A percentile compares a stretch with the other conserved stretches of the same genome.
These are phyloP conservation scores for Melastoma malabathricum DNA, from an alignment of 345 rosid species.

Conservation along the genomic window DNA sequence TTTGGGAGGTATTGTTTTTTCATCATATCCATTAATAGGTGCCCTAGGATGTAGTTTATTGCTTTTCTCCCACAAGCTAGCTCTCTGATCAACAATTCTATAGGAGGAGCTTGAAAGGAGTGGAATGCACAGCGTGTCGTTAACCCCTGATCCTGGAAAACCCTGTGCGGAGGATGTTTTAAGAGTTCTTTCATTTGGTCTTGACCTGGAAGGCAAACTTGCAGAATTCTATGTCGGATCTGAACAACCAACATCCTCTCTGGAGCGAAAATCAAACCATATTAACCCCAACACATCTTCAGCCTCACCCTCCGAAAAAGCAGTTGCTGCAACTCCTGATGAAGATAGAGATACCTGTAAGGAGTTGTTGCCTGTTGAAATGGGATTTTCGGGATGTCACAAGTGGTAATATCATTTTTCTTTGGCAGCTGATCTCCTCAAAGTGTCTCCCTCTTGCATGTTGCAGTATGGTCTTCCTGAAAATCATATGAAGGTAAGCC, in stretches of 20 bases:
- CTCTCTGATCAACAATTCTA: conserved; percentile 5
- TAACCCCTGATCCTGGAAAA: conserved; percentile 57
- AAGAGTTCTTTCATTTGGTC: conserved; percentile 40
- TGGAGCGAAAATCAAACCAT: conserved; percentile 15
- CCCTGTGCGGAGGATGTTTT: conserved; percentile 56
- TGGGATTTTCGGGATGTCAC: conserved; percentile 12
- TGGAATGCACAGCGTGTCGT: conserved; percentile 36
- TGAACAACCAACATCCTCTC: conserved; percentile 11
- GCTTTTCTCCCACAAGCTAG: conserved; percentile 11
- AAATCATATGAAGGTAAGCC: not conserved
- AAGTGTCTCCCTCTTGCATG: too few species aligned
- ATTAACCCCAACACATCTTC: conserved; percentile 14
- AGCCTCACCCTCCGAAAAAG: conserved; percentile 11
- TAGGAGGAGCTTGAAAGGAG: conserved; percentile 88
- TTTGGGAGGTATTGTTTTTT: conserved; percentile 75
- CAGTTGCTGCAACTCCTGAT: conserved; percentile 1
- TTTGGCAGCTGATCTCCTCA: not conserved
- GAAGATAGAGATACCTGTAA: conserved; percentile 16
- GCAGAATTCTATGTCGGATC: conserved; percentile 23
- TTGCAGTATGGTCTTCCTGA: not conserved
- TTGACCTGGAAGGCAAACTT: conserved; percentile 36
- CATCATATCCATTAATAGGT: not conserved
- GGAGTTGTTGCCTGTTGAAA: conserved; percentile 9
- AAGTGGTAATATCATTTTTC: conserved; percentile 5
- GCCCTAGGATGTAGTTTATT: conserved; percentile 1